Evolutionary conservation across 2,329 filamentous ascomycete genomes (phyloP).

Genomic region (Epichloe bromicola): DNA sequence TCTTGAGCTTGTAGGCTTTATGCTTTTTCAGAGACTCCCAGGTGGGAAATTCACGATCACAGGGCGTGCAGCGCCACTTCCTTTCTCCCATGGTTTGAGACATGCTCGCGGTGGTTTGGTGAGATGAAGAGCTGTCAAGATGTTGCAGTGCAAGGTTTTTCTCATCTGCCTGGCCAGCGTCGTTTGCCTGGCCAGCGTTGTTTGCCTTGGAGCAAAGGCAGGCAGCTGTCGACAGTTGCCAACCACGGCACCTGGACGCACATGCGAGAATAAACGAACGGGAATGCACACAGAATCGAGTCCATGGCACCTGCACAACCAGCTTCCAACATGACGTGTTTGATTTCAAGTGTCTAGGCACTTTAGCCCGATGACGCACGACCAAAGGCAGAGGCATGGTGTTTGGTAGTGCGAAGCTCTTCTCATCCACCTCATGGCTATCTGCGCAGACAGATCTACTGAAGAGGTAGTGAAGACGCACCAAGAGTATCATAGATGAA

Average conservation of each 20-base stretch:
- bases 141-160: neutral
- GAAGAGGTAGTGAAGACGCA: too few species aligned
- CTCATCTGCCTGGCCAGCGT: neutral
- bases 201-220: neutral
- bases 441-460: too few species aligned
- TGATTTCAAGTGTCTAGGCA: too few species aligned
- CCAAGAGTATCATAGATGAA: too few species aligned
- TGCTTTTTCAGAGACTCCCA: conserved; percentile 16
- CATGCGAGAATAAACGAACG: too few species aligned
- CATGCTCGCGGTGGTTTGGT: neutral
- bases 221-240: neutral
- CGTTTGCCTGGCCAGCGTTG: neutral
- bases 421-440: too few species aligned
- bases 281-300: too few species aligned
- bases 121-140: neutral
- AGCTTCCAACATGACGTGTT: too few species aligned
- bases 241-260: neutral
- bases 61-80: conserved; percentile 17
- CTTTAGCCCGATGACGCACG: too few species aligned
- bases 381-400: too few species aligned
- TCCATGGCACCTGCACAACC: too few species aligned
- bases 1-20: conserved; percentile 16
- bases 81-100: conserved; percentile 1
- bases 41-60: conserved; percentile 14
- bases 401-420: too few species aligned